These are phyloP conservation scores for Corynascus novoguineensis DNA, from an alignment of 495 filamentous ascomycete genomes.

Conservation along the genomic window DNA sequence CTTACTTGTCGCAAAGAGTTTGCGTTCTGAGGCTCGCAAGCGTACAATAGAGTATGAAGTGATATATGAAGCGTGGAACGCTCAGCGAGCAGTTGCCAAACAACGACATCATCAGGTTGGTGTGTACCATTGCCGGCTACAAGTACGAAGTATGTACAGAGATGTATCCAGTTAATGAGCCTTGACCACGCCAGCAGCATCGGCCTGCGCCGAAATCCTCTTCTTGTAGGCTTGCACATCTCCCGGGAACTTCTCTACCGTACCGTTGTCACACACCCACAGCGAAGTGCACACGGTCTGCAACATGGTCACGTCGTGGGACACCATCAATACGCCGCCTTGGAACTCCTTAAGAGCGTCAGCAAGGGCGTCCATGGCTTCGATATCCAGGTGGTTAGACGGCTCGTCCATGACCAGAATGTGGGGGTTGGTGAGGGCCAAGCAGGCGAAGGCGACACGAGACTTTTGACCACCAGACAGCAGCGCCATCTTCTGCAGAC, in stretches of 20 bases:
- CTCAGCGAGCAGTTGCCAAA: too few species aligned
- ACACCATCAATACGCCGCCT: slow-evolving; percentile 96
- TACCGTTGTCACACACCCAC: slow-evolving; percentile 95
- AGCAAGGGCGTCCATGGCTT: slow-evolving; percentile 95
- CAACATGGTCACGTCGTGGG: slow-evolving; percentile 95
- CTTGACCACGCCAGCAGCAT: slow-evolving; percentile 75
- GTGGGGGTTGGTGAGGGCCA: slow-evolving; percentile 88
- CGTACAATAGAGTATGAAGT: too few species aligned
- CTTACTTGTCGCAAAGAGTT: too few species aligned
- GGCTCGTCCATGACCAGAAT: slow-evolving; percentile 98
- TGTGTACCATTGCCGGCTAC: too few species aligned
- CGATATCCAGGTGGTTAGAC: slow-evolving; percentile 97
- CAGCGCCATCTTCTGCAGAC: slow-evolving; percentile 90
- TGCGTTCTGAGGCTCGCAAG: too few species aligned
- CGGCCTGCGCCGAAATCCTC: slow-evolving; percentile 85
- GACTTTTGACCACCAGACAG: slow-evolving; percentile 98
- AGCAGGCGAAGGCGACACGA: slow-evolving; percentile 91
- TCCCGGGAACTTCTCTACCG: slow-evolving; percentile 92
- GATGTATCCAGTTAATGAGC: slow-evolving; percentile 34
- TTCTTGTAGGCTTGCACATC: slow-evolving; percentile 98
- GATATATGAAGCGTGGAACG: too few species aligned
- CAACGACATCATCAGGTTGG: too few species aligned
- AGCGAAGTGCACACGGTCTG: slow-evolving; percentile 89
- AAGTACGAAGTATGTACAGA: neutral
- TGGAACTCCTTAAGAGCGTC: slow-evolving; percentile 79